Evolutionary conservation across 768 basidiomycete species (phyloP), one percentile per base, ranked within the genome.

Genomic region (Naganishia antarctica): DNA sequence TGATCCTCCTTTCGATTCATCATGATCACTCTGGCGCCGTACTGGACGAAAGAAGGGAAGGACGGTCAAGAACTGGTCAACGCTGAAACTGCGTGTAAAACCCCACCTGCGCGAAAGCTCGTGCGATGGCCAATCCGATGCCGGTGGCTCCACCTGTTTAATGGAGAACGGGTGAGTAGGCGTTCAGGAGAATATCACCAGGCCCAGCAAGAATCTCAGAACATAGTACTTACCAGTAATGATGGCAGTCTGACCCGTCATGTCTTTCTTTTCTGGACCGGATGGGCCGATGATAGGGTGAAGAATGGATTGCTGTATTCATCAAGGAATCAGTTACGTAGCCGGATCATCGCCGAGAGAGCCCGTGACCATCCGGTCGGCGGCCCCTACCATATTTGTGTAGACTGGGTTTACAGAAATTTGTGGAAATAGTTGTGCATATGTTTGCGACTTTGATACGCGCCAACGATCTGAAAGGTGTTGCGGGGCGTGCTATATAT

Each of bases 1-100:
- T 76, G 75, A 41, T 76, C 73, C 58, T 74, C 69, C 61, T 76
- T 76, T 57, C 73, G 63, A 69, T 74, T 74, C 64, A 71, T 63
- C 68, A 76, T 72, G 69, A 76, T 72, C 5, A 72, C 71, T 16
- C 64, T 53, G 0, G 70, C 53, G 23, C 53, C 53, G 32, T 57
- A 57, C 53, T 57, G n/a, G 15, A 13, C 6, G 11, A n/a, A 15
- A 70, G 26, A 70, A 70, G 48, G 62, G 68, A 25, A 68, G 11
- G 9, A 8, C 37, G 37, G 7, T 7, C 16, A 46, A 7, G n/a
- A n/a, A 46, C 21, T 9, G 9, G 6, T 46, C 13, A 23, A 46
- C n/a, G n/a, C n/a, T n/a, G n/a, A n/a, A n/a, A n/a, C n/a, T n/a
- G n/a, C 18, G 49, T 29, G 26, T 13, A 21, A 2, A n/a, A 34